Conservation (phyloP, 495 filamentous ascomycete species). For the Penicillium chermesinum region DNA sequence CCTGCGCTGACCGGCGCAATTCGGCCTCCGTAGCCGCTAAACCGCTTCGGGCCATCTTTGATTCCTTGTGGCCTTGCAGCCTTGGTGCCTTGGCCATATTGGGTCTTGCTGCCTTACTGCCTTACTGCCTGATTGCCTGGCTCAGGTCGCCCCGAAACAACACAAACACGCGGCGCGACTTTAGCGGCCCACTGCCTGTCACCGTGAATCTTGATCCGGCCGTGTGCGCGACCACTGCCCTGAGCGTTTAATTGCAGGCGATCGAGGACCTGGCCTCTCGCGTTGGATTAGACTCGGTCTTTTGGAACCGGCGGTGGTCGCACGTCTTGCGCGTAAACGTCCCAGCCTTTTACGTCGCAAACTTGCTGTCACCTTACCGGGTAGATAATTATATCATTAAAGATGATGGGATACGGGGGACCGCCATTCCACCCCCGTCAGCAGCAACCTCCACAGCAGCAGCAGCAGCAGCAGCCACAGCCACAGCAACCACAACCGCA, state of each 20-base stretch:
- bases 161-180: conserved; percentile 31
- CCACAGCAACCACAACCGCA: conserved; percentile 25
- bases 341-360: conserved; percentile 7
- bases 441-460: conserved; percentile 17
- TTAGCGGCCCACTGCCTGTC: conserved; percentile 3
- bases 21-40: conserved; percentile 27
- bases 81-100: conserved; percentile 5
- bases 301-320: conserved; percentile 12
- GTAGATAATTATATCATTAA: conserved; percentile 13
- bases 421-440: conserved; percentile 30
- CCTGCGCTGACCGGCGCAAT: conserved; percentile 23
- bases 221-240: conserved; percentile 3
- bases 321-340: conserved; percentile 13
- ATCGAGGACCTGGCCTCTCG: neutral
- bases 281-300: neutral
- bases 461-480: conserved; percentile 27
- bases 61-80: conserved; percentile 12
- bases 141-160: conserved; percentile 20
- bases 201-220: neutral
- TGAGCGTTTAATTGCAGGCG: neutral
- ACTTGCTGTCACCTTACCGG: conserved; percentile 16
- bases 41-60: conserved; percentile 14
- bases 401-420: conserved; percentile 33
- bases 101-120: conserved; percentile 6
- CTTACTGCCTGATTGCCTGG: neutral